Conservation (phyloP, 2,329 filamentous ascomycete genomes). For the Blastomyces gilchristii region DNA sequence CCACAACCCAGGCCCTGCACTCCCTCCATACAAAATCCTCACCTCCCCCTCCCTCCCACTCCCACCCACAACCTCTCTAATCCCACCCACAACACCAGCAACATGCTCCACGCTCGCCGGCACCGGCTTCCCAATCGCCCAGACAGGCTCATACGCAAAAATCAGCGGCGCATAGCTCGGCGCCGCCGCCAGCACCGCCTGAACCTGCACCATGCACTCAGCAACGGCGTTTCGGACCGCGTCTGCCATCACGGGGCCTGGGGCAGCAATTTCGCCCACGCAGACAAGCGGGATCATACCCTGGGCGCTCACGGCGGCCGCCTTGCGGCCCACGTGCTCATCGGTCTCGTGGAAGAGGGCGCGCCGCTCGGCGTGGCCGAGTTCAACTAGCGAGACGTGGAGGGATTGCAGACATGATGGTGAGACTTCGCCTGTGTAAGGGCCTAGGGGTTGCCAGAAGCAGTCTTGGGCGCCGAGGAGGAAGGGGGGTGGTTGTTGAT, state of each 20-base stretch:
- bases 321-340: conserved; percentile 55
- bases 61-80: conserved; percentile 42
- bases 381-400: conserved; percentile 62
- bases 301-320: conserved; percentile 55
- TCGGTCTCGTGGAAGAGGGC: conserved; percentile 67
- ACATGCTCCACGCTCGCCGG: conserved; percentile 66
- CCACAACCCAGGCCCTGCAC: conserved; percentile 70
- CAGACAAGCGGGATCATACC: conserved; percentile 70
- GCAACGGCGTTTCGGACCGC: conserved; percentile 50
- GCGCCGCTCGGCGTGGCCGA: conserved; percentile 72
- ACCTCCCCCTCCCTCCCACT: conserved; percentile 47
- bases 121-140: conserved; percentile 68
- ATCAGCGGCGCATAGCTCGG: conserved; percentile 57
- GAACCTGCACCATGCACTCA: conserved; percentile 58
- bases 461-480: conserved; percentile 66
- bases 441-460: conserved; percentile 57
- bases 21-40: conserved; percentile 71
- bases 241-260: conserved; percentile 36
- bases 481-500: conserved; percentile 39
- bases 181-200: conserved; percentile 51
- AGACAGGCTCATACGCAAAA: conserved; percentile 78
- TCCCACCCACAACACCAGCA: conserved; percentile 54
- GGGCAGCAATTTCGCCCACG: conserved; percentile 57
- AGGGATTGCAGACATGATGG: conserved; percentile 56
- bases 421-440: conserved; percentile 70